phyloP scores from a whole-genome alignment of 208 protist species.

The Trypanosoma rangeli region DNA sequence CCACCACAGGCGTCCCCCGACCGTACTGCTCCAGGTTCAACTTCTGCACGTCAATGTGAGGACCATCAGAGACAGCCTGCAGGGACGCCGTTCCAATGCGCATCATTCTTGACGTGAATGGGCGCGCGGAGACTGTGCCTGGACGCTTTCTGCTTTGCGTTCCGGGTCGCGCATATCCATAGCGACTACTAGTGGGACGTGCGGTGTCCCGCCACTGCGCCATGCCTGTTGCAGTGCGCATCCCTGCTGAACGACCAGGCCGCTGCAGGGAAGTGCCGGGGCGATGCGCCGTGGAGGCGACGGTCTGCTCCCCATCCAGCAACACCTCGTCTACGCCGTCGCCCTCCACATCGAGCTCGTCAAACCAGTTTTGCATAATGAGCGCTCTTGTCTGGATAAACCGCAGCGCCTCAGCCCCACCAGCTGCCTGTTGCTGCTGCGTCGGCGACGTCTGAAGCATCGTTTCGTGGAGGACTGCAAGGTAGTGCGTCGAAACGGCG shows the following conservation, averaged over 20 bases:
- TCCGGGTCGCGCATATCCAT: slow-evolving; percentile 82
- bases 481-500: slow-evolving; percentile 65
- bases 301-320: slow-evolving; percentile 90
- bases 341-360: slow-evolving; percentile 96
- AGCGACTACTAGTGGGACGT: slow-evolving; percentile 72
- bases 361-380: slow-evolving; percentile 91
- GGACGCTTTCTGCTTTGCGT: slow-evolving; percentile 49
- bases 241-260: slow-evolving; percentile 26
- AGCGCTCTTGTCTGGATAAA: slow-evolving; percentile 91
- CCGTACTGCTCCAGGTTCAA: slow-evolving; percentile 93
- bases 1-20: slow-evolving; percentile 77
- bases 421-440: not conserved
- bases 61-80: slow-evolving; percentile 58
- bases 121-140: slow-evolving; percentile 54
- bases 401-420: slow-evolving; percentile 85
- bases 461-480: slow-evolving; percentile 34
- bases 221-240: not conserved
- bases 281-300: slow-evolving; percentile 75
- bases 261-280: slow-evolving; percentile 84
- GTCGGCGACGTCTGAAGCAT: not conserved
- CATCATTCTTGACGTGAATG: slow-evolving; percentile 87
- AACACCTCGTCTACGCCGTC: slow-evolving; percentile 93
- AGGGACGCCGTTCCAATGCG: slow-evolving; percentile 95
- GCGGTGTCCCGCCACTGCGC: slow-evolving; percentile 28
- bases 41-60: slow-evolving; percentile 84